Evolutionary conservation across 1,284 basidiomycete genomes (phyloP).

Genomic region (Moesziomyces globuligerus): DNA sequence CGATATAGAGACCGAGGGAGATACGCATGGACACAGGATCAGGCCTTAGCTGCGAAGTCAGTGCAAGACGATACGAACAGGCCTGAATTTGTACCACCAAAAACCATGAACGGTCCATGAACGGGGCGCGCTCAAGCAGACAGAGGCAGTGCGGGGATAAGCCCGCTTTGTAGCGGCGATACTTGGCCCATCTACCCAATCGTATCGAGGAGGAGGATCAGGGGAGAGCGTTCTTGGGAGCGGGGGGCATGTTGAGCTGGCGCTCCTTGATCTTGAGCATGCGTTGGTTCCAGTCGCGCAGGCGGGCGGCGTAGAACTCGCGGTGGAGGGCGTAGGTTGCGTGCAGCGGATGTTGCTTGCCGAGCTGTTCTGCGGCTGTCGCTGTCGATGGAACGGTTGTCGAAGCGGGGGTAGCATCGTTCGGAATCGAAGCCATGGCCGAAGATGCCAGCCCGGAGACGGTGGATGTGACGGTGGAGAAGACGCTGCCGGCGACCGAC

Average conservation of each 20-base stretch:
- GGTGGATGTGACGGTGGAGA: constrained; percentile 40
- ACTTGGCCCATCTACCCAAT: too few species aligned
- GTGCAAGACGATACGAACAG: too few species aligned
- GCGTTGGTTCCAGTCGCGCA: constrained; percentile 44
- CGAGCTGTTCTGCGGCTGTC: constrained; percentile 13
- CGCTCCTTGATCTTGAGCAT: constrained; percentile 41
- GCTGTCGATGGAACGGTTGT: constrained; percentile 9
- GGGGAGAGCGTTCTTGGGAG: constrained; percentile 31
- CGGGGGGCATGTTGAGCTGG: constrained; percentile 52
- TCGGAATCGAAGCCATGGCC: constrained; percentile 20
- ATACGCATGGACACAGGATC: too few species aligned
- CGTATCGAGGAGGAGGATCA: too few species aligned
- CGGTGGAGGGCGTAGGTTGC: constrained; percentile 53
- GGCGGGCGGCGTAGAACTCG: constrained; percentile 53
- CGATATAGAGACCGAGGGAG: too few species aligned
- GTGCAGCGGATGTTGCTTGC: constrained; percentile 32
- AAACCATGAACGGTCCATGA: too few species aligned
- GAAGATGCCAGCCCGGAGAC: constrained; percentile 31
- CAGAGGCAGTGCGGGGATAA: too few species aligned
- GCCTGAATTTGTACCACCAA: too few species aligned
- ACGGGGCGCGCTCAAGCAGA: too few species aligned
- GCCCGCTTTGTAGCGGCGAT: too few species aligned
- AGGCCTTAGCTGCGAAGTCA: too few species aligned
- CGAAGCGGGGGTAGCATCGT: constrained; percentile 7
- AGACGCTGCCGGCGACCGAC: constrained; percentile 34